A percentile compares a stretch with the other conserved stretches of the same genome.
Evolutionary conservation across 106 monocot genomes (phyloP).

Genomic region (Acorus calamus): DNA sequence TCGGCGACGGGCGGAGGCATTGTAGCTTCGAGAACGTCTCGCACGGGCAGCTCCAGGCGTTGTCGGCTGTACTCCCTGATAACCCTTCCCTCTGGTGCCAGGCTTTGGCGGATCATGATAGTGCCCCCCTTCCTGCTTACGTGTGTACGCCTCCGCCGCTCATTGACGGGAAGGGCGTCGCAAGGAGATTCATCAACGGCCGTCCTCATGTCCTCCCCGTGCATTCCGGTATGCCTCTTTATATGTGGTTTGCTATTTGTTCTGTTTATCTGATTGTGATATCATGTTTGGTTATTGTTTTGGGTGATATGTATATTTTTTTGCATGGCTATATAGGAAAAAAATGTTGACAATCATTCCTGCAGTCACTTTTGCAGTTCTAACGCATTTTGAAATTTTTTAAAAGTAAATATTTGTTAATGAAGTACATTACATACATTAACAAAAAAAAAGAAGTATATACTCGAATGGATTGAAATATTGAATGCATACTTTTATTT

Average conservation of each 20-base stretch:
- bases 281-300: conserved; percentile 8
- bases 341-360: no score
- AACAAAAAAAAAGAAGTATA: no score
- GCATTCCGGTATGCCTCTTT: conserved; percentile 41
- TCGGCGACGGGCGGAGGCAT: background rate
- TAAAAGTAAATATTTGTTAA: no score
- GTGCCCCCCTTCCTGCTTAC: conserved; percentile 24
- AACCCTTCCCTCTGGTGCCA: conserved; percentile 28
- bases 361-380: no score
- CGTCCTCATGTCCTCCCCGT: conserved; percentile 45
- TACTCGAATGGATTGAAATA: no score
- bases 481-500: no score
- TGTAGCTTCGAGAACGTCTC: conserved; percentile 71
- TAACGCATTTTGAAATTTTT: no score
- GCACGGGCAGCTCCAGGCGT: conserved; percentile 88
- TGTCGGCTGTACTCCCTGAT: conserved; percentile 69
- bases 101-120: conserved; percentile 30
- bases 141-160: conserved; percentile 80
- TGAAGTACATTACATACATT: no score
- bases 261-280: no score
- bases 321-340: background rate
- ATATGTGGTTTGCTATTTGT: no score
- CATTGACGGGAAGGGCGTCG: conserved; percentile 71
- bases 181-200: conserved; percentile 33
- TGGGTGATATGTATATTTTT: background rate